Base-by-base conservation (phyloP, 108 stramenopile genomes). In the Cyclotella atomus region DNA sequence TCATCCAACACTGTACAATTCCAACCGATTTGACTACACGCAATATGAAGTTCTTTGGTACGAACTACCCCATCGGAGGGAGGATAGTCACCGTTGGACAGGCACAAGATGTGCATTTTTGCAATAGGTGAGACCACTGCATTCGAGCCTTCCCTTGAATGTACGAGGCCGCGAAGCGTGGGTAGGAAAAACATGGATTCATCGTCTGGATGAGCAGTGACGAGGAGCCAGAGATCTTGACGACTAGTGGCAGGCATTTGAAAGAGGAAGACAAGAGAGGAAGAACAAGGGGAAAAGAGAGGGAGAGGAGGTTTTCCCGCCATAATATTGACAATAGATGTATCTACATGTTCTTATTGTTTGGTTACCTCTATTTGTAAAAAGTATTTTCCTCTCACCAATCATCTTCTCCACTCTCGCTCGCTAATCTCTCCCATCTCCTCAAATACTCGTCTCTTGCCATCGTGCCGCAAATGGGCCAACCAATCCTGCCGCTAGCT, bases 111-210 rank as follows among this genome's bases (percentile, higher is more conserved):
- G 75, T 83, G 17, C 23, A 1, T 46, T 47, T 7, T n/a, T 16
- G 10, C 10, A 32, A 36, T 24, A 7, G 46, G 17, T 38, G 19
- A 88, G 47, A 45, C 66, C 61, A 16, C n/a, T n/a, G n/a, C n/a
- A n/a, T n/a, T n/a, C n/a, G n/a, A n/a, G n/a, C n/a, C n/a, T n/a
- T n/a, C n/a, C n/a, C n/a, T n/a, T n/a, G n/a, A n/a, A n/a, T n/a
- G n/a, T n/a, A n/a, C n/a, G n/a, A n/a, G n/a, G n/a, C n/a, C n/a
- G n/a, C 68, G 75, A 14, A 91, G 52, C 9, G 92, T 88, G 6
- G 92, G 92, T 24, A 89, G 30, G 69, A 92, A 92, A 59, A 92
- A 92, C 91, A 92, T 89, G 77, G 85, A 82, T 65, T 92, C 91
- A 60, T 76, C 75, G 56, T 81, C 80, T 45, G 80, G 80, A 60